Base-by-base conservation (phyloP, 805 yeast species). In the Middelhovenomyces tepae region DNA sequence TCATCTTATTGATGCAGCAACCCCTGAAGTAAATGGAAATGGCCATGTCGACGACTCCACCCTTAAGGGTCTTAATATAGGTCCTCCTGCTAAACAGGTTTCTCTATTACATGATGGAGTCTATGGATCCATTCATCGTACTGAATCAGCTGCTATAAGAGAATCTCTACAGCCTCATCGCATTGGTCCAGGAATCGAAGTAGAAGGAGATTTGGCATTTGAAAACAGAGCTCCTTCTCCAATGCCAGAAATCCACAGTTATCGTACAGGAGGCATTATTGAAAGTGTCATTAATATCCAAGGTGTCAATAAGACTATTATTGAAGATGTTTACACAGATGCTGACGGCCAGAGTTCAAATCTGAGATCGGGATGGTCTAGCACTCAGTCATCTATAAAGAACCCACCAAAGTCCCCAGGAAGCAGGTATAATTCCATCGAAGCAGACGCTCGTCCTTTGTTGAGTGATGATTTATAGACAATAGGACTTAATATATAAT, bases 231-330 rank as follows among this genome's bases (percentile, higher is more conserved):
- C 26, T 3, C 13, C 58, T 5, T 18, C 20, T 9, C 35, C 39
- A 10, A 14, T 17, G 16, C 33, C 48, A 4, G 54, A 53, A 20
- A 34, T 46, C 29, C 59, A 50, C 42, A 48, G 48, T 21, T 44
- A 36, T 27, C 42, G 52, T 15, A 46, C 77, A 7, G 76, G 76
- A 11, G 78, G 89, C 6, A 76, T 85, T 34, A 70, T 82, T 35
- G 95, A 85, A 57, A 75, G 82, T 25, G 78, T 85, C 11, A 75
- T 85, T n/a, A 80, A 78, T 32, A 80, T 80, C 17, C 76, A 78
- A 50, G 95, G 95, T 34, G 81, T 82, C 14, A 76, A 75, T 47
- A 85, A 85, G 63, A 84, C 93, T 3, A 81, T 85, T 40, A 84
- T 85, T 47, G 89, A 80, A 46, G 78, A 74, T 34, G 44, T 16